Evolutionary conservation across 2,329 filamentous ascomycete genomes (phyloP).

Genomic region (Plectosphaerella cucumerina): DNA sequence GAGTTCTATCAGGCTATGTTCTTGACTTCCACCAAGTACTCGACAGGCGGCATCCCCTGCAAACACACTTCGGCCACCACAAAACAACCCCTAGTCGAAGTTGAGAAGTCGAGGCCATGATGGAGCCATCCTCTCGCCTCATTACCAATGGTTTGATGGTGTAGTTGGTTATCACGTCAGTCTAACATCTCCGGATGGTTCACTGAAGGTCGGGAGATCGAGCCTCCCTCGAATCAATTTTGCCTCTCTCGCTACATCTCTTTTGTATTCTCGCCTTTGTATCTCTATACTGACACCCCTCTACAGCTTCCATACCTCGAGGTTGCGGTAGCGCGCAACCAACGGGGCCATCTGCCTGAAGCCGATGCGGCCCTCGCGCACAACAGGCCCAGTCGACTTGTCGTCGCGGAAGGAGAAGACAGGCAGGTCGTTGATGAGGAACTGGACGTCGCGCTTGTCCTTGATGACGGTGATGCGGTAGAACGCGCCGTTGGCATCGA

Average conservation of each 20-base stretch:
- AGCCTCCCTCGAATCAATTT: too few species aligned
- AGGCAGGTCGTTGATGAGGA: slow-evolving; percentile 21
- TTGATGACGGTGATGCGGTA: slow-evolving; percentile 25
- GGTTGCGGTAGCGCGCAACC: slow-evolving; percentile 21
- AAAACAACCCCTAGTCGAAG: too few species aligned
- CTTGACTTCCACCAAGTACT: too few species aligned
- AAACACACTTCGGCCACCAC: too few species aligned
- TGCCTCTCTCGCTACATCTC: too few species aligned
- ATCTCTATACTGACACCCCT: too few species aligned
- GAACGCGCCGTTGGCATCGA: slow-evolving; percentile 21
- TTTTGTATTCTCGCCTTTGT: too few species aligned
- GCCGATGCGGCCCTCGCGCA: slow-evolving; percentile 20
- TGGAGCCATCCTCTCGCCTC: too few species aligned
- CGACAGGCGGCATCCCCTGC: too few species aligned
- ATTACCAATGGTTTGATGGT: slow-evolving; percentile 13
- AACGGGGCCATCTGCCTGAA: slow-evolving; percentile 25
- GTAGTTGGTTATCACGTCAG: slow-evolving; percentile 46
- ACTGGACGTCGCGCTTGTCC: slow-evolving; percentile 21
- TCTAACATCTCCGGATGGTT: slow-evolving; percentile 28
- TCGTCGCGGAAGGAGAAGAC: slow-evolving; percentile 22
- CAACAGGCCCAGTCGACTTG: slow-evolving; percentile 20
- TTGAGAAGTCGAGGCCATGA: too few species aligned
- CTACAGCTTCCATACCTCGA: slow-evolving; percentile 23
- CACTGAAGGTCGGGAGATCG: too few species aligned
- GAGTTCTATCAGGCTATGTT: too few species aligned